Evolutionary conservation across 169 alveolate species (phyloP).

Genomic region (Cytauxzoon felis): DNA sequence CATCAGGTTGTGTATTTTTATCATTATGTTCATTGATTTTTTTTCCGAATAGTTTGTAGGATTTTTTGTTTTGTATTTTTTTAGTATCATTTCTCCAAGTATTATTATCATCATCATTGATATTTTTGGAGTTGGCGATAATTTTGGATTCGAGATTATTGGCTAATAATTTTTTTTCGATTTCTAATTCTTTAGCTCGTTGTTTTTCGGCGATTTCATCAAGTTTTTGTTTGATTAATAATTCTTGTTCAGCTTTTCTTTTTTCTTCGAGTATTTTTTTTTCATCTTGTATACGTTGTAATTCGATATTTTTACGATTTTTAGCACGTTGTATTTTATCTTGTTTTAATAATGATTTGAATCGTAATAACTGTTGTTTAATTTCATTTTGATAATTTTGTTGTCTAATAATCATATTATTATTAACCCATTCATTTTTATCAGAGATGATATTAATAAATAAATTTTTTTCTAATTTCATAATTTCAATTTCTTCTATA

Average conservation of each 20-base stretch:
- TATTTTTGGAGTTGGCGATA: background rate
- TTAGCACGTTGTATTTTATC: conserved; percentile 77
- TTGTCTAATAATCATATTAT: conserved; percentile 9
- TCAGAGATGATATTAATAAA: conserved; percentile 57
- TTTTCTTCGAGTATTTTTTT: conserved; percentile 62
- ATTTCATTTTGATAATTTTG: conserved; percentile 14
- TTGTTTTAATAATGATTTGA: conserved; percentile 4
- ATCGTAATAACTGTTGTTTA: conserved; percentile 31
- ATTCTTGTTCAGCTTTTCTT: conserved; percentile 66
- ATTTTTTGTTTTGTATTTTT: background rate
- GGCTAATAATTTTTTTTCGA: conserved; percentile 26
- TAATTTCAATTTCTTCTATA: conserved; percentile 65
- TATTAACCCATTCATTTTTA: conserved; percentile 65
- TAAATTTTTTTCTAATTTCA: conserved; percentile 60
- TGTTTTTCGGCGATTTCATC: conserved; percentile 61
- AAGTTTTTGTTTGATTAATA: conserved; percentile 40
- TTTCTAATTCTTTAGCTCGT: conserved; percentile 48
- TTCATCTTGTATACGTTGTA: conserved; percentile 60
- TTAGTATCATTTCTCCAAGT: background rate
- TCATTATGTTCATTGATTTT: too few relatives aligned
- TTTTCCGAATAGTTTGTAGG: background rate
- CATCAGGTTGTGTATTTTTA: too few relatives aligned
- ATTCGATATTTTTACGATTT: conserved; percentile 68
- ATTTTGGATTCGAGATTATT: too few relatives aligned
- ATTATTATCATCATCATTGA: background rate